Base-by-base conservation (phyloP, 2,329 filamentous ascomycete species). In the Cladophialophora chaetospira region DNA sequence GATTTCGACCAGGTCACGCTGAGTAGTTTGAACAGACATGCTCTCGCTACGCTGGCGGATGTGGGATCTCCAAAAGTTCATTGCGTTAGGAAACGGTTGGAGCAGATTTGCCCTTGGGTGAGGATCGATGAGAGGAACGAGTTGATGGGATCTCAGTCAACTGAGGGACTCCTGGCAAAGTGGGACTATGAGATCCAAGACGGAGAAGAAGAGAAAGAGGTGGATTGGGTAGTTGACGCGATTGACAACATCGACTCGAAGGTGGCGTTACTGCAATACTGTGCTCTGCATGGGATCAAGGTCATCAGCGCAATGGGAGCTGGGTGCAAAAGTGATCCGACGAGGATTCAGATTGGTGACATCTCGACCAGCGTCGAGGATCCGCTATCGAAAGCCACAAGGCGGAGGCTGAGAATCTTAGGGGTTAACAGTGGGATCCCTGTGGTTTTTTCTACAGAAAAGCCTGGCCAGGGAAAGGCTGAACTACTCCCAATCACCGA, bases 181-280 rank as follows among this genome's bases (percentile, higher is more conserved):
- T 91, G 90, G 86, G 73, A 77, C 10, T 63, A 72, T 62, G 25
- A 76, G 75, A 38, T 78, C 73, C 4, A 84, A 78, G 13, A 82
- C 81, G 69, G 71, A 26, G 67, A 69, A 5, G 69, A 72, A 15
- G 67, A 69, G 29, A 70, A 67, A 44, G 80, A 80, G 66, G 91
- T 92, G 1, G 88, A 93, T 66, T 99, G 87, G 68, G 85, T 99
- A n/a, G 84, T 99, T 31, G 94, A 99, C 73, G 95, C 93, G 19
- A 99, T 99, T 64, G 94, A 99, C 73, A 97, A 99, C 70, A 97
- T 99, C 61, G 90, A 96, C 49, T 96, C 91, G 52, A 99, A 99
- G 76, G 93, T 99, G 2, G 88, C 87, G 15, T 77, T 99, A 53
- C 79, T 99, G 36, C 86, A 91, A 67, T 96, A 95, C 75, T 99